A percentile compares a stretch with the other conserved stretches of the same genome.
These are phyloP conservation scores for Myrica gale DNA, from an alignment of 306 rosid species.

Conservation along the genomic window DNA sequence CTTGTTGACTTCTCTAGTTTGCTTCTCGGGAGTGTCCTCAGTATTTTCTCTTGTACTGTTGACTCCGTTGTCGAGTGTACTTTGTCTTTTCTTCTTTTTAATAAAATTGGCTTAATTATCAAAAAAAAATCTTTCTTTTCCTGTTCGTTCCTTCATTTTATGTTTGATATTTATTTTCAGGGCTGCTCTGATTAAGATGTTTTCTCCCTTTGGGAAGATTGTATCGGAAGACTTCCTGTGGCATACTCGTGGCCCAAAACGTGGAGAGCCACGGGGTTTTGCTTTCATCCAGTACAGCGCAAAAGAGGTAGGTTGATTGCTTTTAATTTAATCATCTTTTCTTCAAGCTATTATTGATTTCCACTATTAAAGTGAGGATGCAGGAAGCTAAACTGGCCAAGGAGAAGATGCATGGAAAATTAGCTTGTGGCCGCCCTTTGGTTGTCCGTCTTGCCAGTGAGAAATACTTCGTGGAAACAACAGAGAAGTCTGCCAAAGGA, in stretches of 20 bases:
- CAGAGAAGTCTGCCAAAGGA: conserved; percentile 40
- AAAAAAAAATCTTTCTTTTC: not conserved
- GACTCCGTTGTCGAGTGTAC: no score
- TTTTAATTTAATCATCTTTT: not conserved
- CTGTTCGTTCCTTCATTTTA: not conserved
- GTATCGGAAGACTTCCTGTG: conserved; percentile 78
- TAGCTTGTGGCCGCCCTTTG: conserved; percentile 87
- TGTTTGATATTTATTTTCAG: conserved; percentile 35
- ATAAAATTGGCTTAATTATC: no score
- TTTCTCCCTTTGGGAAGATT: conserved; percentile 84
- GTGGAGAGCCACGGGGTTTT: conserved; percentile 86
- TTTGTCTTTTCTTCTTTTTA: no score
- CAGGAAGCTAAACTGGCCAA: conserved; percentile 95
- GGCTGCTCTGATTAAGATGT: conserved; percentile 83
- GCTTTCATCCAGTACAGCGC: conserved; percentile 81
- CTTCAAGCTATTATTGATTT: conserved; percentile 61
- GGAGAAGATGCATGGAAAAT: conserved; percentile 95
- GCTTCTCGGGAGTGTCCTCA: no score
- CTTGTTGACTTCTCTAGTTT: no score
- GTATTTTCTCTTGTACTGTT: no score
- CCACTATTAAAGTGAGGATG: conserved; percentile 89
- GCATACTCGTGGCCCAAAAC: conserved; percentile 90
- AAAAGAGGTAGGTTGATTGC: conserved; percentile 60
- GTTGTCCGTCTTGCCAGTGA: conserved; percentile 77
- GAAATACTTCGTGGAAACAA: conserved; percentile 44